phyloP scores from a whole-genome alignment of 306 rosid genomes.

The Cicer arietinum region DNA sequence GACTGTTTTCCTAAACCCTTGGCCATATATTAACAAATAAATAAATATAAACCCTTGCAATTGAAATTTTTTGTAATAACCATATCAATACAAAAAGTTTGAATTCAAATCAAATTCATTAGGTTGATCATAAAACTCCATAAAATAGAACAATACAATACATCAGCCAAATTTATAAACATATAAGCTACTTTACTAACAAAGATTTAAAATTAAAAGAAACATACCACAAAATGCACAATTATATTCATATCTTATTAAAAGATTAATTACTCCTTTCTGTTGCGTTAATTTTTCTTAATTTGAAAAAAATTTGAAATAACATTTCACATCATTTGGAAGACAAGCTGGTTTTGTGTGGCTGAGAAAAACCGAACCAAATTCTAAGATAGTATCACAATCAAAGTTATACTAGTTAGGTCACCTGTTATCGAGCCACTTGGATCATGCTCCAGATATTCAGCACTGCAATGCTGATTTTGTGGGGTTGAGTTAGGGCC shows the following conservation, averaged over 20 bases:
- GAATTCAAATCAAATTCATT: conserved; percentile 9
- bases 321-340: too few relatives aligned
- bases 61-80: neutral
- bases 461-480: too few relatives aligned
- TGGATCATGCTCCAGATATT: too few relatives aligned
- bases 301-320: neutral
- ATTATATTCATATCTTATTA: neutral
- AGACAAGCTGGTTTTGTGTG: neutral
- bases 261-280: neutral
- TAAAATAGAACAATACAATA: neutral
- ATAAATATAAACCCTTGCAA: too few relatives aligned
- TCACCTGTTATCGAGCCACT: too few relatives aligned
- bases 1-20: conserved; percentile 16
- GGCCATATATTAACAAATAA: neutral
- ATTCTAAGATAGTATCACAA: neutral
- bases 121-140: neutral
- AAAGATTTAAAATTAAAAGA: conserved; percentile 7
- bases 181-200: conserved; percentile 6
- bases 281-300: conserved; percentile 11
- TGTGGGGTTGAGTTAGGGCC: too few relatives aligned
- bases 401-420: neutral
- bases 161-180: neutral
- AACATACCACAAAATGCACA: conserved; percentile 6
- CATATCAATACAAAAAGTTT: neutral
- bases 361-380: neutral